Conservation (phyloP, 176 grass and related monocot species). For the Luzula sylvatica region DNA sequence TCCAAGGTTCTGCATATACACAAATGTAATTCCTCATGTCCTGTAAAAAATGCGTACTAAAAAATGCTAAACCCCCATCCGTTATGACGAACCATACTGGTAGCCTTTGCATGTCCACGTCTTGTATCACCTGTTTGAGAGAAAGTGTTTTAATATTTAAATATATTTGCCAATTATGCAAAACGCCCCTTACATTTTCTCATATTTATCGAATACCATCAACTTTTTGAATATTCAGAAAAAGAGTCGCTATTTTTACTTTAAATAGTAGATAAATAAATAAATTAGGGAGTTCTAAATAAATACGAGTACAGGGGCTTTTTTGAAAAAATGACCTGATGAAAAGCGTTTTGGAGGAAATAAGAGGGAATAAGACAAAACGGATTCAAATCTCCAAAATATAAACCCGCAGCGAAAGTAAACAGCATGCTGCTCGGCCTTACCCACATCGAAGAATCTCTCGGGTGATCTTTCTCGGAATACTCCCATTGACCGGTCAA, state of each 20-base stretch:
- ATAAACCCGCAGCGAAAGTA: slow-evolving; percentile 65
- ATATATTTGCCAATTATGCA: too few species aligned
- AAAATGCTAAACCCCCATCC: slow-evolving; percentile 54
- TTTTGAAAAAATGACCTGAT: slow-evolving; percentile 54
- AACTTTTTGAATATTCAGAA: too few species aligned
- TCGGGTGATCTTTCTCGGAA: slow-evolving; percentile 65
- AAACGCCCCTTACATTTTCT: too few species aligned
- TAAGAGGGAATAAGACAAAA: slow-evolving; percentile 69
- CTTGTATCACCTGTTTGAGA: slow-evolving; percentile 58
- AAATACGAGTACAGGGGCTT: too few species aligned
- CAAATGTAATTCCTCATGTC: too few species aligned
- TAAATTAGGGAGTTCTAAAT: too few species aligned
- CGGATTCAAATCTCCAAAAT: slow-evolving; percentile 61
- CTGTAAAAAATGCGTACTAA: too few species aligned
- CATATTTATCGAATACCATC: too few species aligned
- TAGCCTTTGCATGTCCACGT: slow-evolving; percentile 63
- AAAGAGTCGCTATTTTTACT: too few species aligned
- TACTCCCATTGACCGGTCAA: slow-evolving; percentile 43
- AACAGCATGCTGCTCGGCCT: slow-evolving; percentile 67
- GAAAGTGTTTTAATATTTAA: too few species aligned
- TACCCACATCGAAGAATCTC: slow-evolving; percentile 66
- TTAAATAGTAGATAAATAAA: too few species aligned
- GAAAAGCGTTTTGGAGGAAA: slow-evolving; percentile 68
- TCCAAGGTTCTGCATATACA: too few species aligned
- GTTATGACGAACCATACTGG: slow-evolving; percentile 62